These are phyloP conservation scores for Isabelozyma pseudorhagii DNA, from an alignment of 805 yeast genomes.

Conservation along the genomic window DNA sequence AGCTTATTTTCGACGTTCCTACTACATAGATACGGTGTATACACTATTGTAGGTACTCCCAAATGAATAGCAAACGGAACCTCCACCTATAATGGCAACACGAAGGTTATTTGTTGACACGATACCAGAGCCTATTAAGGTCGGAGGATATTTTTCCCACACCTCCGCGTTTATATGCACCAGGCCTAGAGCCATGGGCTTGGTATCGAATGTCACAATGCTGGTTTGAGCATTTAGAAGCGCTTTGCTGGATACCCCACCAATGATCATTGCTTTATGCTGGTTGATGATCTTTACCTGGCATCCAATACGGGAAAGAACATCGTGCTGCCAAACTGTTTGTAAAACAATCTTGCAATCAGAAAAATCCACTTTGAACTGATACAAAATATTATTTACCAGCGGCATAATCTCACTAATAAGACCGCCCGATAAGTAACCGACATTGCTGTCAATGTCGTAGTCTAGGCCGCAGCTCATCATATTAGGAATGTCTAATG, in stretches of 20 bases:
- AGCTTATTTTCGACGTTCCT: no score
- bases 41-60: slow-evolving; percentile 45
- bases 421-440: slow-evolving; percentile 52
- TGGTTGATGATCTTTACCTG: slow-evolving; percentile 23
- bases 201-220: slow-evolving; percentile 32
- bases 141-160: slow-evolving; percentile 44
- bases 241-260: slow-evolving; percentile 50
- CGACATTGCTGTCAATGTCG: slow-evolving; percentile 20
- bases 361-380: slow-evolving; percentile 21
- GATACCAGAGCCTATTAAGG: slow-evolving; percentile 55
- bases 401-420: slow-evolving; percentile 19
- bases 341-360: slow-evolving; percentile 13
- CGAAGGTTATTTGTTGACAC: slow-evolving; percentile 16
- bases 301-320: slow-evolving; percentile 51
- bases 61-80: slow-evolving; percentile 80
- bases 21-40: slow-evolving; percentile 7
- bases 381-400: slow-evolving; percentile 31
- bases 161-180: slow-evolving; percentile 26
- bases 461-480: slow-evolving; percentile 35
- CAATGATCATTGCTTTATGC: slow-evolving; percentile 43
- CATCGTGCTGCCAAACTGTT: slow-evolving; percentile 16
- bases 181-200: slow-evolving; percentile 8
- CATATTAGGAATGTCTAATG: slow-evolving; percentile 15
- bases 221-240: slow-evolving; percentile 30
- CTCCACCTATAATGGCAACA: slow-evolving; percentile 53